Percentiles rank a stretch among this genome's conserved stretches.
Conservation (phyloP, 495 filamentous ascomycete genomes). For the Chaetomium fimeti region DNA sequence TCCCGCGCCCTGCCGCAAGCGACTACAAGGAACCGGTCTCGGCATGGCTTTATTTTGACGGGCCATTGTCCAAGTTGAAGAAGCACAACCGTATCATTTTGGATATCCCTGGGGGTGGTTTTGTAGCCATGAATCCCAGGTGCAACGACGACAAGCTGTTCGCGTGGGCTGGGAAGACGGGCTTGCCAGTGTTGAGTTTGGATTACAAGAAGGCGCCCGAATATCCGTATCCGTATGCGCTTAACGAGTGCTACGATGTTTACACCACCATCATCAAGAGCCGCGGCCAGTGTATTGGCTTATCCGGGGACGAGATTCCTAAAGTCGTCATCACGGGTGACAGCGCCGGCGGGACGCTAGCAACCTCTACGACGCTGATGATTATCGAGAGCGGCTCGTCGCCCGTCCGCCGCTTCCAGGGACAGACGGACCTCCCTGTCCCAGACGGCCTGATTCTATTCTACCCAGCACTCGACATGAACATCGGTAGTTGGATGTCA, state of each 20-base stretch:
- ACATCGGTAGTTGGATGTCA: conserved; percentile 98
- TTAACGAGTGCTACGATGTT: conserved; percentile 96
- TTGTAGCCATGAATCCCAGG: conserved; percentile 90
- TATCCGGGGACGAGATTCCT: conserved; percentile 70
- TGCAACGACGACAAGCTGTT: conserved; percentile 90
- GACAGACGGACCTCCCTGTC: conserved; percentile 62
- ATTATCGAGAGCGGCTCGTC: conserved; percentile 68
- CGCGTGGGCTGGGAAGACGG: conserved; percentile 80
- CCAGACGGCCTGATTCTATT: conserved; percentile 82
- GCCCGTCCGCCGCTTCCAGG: conserved; percentile 55
- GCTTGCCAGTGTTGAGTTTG: conserved; percentile 81
- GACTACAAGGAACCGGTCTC: conserved; percentile 77
- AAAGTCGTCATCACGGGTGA: conserved; percentile 83
- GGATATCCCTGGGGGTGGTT: conserved; percentile 92
- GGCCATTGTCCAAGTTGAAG: conserved; percentile 70
- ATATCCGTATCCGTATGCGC: conserved; percentile 88
- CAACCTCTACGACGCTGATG: conserved; percentile 81
- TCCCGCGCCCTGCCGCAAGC: conserved; percentile 73
- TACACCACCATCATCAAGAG: conserved; percentile 78
- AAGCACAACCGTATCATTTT: conserved; percentile 79
- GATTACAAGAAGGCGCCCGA: conserved; percentile 96
- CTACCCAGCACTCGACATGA: conserved; percentile 90
- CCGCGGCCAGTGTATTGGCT: conserved; percentile 74
- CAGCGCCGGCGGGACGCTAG: conserved; percentile 89
- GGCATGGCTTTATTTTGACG: conserved; percentile 94